phyloP scores from a whole-genome alignment of 495 filamentous ascomycete genomes.

The Lophiostoma macrostomum region DNA sequence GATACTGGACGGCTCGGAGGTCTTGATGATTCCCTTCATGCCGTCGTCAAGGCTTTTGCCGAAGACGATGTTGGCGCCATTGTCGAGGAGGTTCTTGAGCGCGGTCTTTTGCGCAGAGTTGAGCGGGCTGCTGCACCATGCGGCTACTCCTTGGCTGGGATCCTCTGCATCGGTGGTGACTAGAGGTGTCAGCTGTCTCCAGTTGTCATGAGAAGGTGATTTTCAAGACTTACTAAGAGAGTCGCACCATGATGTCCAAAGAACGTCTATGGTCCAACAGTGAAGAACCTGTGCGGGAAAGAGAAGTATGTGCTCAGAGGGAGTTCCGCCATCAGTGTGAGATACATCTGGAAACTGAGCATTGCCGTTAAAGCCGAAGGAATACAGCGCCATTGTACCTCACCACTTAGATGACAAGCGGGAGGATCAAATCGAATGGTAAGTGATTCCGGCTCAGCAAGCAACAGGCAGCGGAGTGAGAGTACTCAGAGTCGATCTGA shows the following conservation, averaged over 20 bases:
- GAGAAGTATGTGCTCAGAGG: not conserved
- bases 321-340: too few species aligned
- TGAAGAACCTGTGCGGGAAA: not conserved
- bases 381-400: constrained; percentile 10
- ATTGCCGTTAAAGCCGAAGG: constrained; percentile 6
- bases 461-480: too few species aligned
- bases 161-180: too few species aligned
- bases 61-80: not conserved
- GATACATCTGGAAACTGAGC: not conserved
- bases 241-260: constrained; percentile 21
- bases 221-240: not conserved
- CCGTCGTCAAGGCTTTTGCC: not conserved
- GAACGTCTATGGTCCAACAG: not conserved
- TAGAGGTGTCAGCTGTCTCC: too few species aligned
- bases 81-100: not conserved
- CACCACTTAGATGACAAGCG: too few species aligned
- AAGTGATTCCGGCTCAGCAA: too few species aligned
- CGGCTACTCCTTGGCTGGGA: too few species aligned
- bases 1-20: not conserved
- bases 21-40: not conserved
- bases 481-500: too few species aligned
- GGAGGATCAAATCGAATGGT: too few species aligned
- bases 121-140: too few species aligned
- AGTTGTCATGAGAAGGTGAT: too few species aligned
- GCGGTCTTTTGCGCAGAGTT: not conserved